phyloP scores from a whole-genome alignment of 495 filamentous ascomycete species.

The Jackrogersella multiformis region DNA sequence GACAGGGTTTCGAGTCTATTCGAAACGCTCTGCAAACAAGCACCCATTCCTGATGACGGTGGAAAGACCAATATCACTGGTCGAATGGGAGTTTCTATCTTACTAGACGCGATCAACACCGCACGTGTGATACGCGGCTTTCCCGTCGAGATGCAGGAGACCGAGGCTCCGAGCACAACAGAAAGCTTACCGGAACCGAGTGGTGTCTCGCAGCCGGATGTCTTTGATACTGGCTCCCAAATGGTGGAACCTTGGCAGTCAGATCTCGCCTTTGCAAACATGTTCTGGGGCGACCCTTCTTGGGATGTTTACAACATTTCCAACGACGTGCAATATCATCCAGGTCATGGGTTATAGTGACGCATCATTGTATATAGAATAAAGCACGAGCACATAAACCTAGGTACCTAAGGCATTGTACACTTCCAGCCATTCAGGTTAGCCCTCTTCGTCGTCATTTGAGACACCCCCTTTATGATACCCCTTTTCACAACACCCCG shows the following conservation, averaged over 20 bases:
- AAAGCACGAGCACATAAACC: not conserved
- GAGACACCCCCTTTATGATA: no score
- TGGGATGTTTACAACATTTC: slow-evolving; percentile 35
- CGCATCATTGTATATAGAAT: slow-evolving; percentile 6
- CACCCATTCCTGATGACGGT: slow-evolving; percentile 19
- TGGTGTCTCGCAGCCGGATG: slow-evolving; percentile 2
- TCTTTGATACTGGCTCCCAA: slow-evolving; percentile 9
- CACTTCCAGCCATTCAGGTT: no score
- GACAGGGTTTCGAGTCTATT: slow-evolving; percentile 33
- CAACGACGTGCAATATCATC: slow-evolving; percentile 18
- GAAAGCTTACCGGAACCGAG: slow-evolving; percentile 1
- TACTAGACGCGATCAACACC: slow-evolving; percentile 32
- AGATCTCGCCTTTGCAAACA: slow-evolving; percentile 34
- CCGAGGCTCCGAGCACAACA: slow-evolving; percentile 12
- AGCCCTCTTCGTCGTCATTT: no score
- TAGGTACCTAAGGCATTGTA: no score
- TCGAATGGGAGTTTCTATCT: slow-evolving; percentile 38
- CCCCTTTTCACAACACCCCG: no score
- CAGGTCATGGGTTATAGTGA: slow-evolving; percentile 14
- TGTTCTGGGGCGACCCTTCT: slow-evolving; percentile 38
- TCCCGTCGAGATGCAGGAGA: slow-evolving; percentile 11
- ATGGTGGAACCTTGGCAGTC: slow-evolving; percentile 35
- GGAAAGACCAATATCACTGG: slow-evolving; percentile 7
- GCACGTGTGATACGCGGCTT: slow-evolving; percentile 30
- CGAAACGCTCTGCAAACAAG: slow-evolving; percentile 41